Evolutionary conservation across 2,329 filamentous ascomycete species (phyloP), one percentile per base, ranked within the genome.

Genomic region (Colletotrichum sansevieriae): DNA sequence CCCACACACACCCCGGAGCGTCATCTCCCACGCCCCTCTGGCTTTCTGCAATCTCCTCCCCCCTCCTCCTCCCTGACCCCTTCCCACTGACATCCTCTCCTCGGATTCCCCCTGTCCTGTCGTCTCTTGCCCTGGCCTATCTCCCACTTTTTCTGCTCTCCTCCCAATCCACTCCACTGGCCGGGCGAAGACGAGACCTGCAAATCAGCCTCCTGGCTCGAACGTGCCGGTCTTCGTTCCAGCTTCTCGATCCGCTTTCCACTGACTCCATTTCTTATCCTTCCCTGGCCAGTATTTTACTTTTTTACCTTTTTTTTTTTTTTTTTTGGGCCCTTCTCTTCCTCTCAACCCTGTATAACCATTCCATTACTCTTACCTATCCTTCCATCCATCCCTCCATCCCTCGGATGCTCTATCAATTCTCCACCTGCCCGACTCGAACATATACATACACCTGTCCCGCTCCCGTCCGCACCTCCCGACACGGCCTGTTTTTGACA

Each of bases 181-280:
- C 22, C 62, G 51, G 62, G 49, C 63, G 56, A 58, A 56, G 9
- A 63, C 67, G 67, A 70, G 57, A 51, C 63, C 44, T 67, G 67
- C 67, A 70, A 62, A 70, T 67, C 67, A 63, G 51, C 67, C 56
- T 70, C 51, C 54, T 35, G 67, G 43, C 66, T 69, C 66, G 66
- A 69, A 67, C 63, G 66, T 57, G 57, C 63, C 56, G 66, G 67
- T 66, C 44, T 44, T 67, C 67, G 63, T 70, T 70, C 67, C 67
- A 70, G 56, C 44, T 41, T 58, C 44, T 58, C 54, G 54, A 68
- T 68, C 65, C 65, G 60, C 65, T 65, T 59, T 56, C 41, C 43
- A 51, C 55, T 52, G 61, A 33, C 65, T 59, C 61, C 65, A 64
- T 65, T 47, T 65, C 41, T 54, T 54, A 52, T 65, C 44, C 52